phyloP scores from a whole-genome alignment of 169 alveolate species.

The Fabrea salina region DNA sequence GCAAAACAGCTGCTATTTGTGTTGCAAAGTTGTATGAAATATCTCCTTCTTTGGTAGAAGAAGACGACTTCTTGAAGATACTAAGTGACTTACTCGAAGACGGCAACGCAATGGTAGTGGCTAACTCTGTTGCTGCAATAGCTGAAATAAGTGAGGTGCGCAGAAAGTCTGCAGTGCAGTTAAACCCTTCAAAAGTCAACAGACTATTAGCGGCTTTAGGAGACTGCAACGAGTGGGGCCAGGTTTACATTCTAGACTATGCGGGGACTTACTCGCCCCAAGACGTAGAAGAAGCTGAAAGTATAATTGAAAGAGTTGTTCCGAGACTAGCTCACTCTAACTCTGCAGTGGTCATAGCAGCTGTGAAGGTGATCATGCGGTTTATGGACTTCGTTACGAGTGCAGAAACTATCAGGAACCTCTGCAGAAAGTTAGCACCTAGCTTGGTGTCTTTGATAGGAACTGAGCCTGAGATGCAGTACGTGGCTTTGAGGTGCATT shows the following conservation, averaged over 20 bases:
- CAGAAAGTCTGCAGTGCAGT: conserved; percentile 51
- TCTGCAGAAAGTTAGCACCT: conserved; percentile 91
- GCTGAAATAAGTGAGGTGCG: conserved; percentile 86
- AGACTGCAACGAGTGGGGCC: conserved; percentile 86
- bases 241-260: conserved; percentile 95
- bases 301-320: conserved; percentile 91
- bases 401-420: conserved; percentile 85
- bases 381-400: conserved; percentile 85
- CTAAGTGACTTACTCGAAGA: conserved; percentile 89
- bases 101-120: conserved; percentile 95
- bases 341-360: conserved; percentile 97
- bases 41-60: conserved; percentile 91
- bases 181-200: conserved; percentile 33
- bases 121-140: conserved; percentile 94
- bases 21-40: conserved; percentile 94
- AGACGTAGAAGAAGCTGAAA: conserved; percentile 93
- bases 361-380: conserved; percentile 84
- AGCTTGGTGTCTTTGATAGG: conserved; percentile 95
- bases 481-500: conserved; percentile 93
- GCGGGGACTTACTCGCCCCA: conserved; percentile 90
- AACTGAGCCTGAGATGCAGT: conserved; percentile 97
- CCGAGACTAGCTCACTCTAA: conserved; percentile 96
- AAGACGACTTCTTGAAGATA: conserved; percentile 90
- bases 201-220: conserved; percentile 56
- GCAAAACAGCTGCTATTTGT: conserved; percentile 98